Conservation (phyloP, 768 basidiomycete genomes). For the Neoboletus magnificus region DNA sequence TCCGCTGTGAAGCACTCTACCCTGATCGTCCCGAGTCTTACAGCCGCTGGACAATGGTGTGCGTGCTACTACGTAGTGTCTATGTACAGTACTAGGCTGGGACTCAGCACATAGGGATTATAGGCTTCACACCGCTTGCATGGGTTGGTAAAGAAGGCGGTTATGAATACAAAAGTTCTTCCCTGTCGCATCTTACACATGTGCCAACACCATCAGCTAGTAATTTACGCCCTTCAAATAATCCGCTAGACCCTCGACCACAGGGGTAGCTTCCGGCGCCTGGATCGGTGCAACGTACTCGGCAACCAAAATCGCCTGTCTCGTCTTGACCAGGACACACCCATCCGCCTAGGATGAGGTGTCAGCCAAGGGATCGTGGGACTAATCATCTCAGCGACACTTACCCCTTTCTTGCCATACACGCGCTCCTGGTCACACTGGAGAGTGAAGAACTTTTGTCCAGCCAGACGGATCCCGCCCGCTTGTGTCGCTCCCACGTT, state of each 20-base stretch:
- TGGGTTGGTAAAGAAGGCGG: background rate
- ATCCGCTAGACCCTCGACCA: slow-evolving; percentile 72
- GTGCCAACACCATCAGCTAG: slow-evolving; percentile 31
- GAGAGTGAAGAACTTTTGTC: slow-evolving; percentile 74
- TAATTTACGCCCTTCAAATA: slow-evolving; percentile 64
- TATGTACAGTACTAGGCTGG: too few species aligned
- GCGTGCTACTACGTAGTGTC: too few species aligned
- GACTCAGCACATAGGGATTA: background rate
- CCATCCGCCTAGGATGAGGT: slow-evolving; percentile 61
- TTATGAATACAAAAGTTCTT: slow-evolving; percentile 12
- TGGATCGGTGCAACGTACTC: slow-evolving; percentile 67
- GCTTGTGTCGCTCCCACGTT: slow-evolving; percentile 42
- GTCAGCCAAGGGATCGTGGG: background rate
- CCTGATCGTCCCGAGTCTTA: too few species aligned
- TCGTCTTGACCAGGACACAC: slow-evolving; percentile 70
- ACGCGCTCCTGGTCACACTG: slow-evolving; percentile 48
- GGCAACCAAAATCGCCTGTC: slow-evolving; percentile 78
- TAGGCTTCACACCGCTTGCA: background rate
- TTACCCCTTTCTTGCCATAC: slow-evolving; percentile 75
- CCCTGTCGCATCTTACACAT: slow-evolving; percentile 6
- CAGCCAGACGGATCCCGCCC: slow-evolving; percentile 59
- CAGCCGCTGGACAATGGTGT: too few species aligned
- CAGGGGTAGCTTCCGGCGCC: slow-evolving; percentile 58
- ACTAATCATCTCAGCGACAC: slow-evolving; percentile 26
- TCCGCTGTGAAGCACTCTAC: too few species aligned